phyloP scores from a whole-genome alignment of 345 rosid genomes.

The Gossypioides kirkii region DNA sequence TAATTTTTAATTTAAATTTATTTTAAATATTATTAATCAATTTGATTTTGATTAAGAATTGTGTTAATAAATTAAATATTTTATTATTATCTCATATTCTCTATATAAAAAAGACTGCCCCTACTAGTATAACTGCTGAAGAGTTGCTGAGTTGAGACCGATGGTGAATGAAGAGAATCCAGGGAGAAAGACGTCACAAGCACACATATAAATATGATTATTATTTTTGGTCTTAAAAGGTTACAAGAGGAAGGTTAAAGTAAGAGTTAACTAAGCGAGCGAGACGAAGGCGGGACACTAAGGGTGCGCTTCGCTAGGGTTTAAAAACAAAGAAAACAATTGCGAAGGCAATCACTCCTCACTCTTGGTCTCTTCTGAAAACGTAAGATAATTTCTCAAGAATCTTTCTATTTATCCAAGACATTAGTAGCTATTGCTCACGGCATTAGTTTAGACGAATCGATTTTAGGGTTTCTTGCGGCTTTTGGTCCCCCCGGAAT shows the following conservation, averaged over 20 bases:
- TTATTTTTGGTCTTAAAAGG: not conserved
- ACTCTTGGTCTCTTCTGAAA: constrained; percentile 1
- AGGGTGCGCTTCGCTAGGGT: not conserved
- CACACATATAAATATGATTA: not conserved
- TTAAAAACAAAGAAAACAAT: not conserved
- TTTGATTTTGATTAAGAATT: too few relatives aligned
- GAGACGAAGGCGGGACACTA: not conserved
- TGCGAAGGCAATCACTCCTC: not conserved
- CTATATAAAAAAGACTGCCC: too few relatives aligned
- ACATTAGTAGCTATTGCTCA: not conserved
- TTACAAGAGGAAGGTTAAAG: not conserved
- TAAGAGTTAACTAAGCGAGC: not conserved
- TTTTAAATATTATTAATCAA: too few relatives aligned
- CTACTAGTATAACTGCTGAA: too few relatives aligned
- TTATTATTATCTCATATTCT: too few relatives aligned
- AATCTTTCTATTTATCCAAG: not conserved
- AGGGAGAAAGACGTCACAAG: not conserved
- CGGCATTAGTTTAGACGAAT: not conserved
- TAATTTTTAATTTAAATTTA: too few relatives aligned
- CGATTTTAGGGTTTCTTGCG: not conserved
- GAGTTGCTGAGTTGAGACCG: too few relatives aligned
- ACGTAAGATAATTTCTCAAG: not conserved
- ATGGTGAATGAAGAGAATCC: too few relatives aligned
- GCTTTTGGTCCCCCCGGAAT: not conserved
- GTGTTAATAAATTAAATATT: too few relatives aligned